Evolutionary conservation across 2,329 filamentous ascomycete species (phyloP), one percentile per base, ranked within the genome.

Genomic region (Mycosphaerella sp.): DNA sequence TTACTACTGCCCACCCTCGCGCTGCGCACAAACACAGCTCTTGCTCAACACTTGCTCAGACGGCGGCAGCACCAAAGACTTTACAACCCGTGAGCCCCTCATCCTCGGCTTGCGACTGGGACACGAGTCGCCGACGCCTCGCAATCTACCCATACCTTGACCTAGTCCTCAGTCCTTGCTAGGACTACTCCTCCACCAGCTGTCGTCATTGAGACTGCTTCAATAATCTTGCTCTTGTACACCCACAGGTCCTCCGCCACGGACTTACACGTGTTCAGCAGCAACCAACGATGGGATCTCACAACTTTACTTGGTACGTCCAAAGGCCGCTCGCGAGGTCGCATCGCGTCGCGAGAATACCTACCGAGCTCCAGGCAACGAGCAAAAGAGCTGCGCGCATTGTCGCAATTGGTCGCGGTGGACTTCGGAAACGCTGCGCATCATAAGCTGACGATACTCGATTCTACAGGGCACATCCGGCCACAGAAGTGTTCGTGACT

Each of bases 401-500:
- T 40, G 27, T 18, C 41, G 27, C 39, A 43, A 21, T 37, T 43
- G 30, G 46, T 18, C 39, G 39, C 39, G 46, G 40, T 42, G 41
- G 41, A 27, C 16, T n/a, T 40, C 49, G 37, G 30, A 28, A 39
- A 25, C 9, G 40, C 32, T 42, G 64, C 60, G 30, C 35, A 46
- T 39, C 21, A n/a, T n/a, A 42, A 39, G 46, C 54, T 55, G 55
- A 56, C 53, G 30, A 13, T 21, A 39, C 54, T 54, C 47, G 53
- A 45, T 55, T 21, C 18, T 21, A 50, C 41, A 50, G 47, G 67
- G 41, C 45, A 36, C 84, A 93, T 70, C 76, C 82, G 63, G 90
- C 87, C 68, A 79, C 84, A 61, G 86, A 94, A 68, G 91, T 97
- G 70, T 91, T 86, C 71, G 93, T 97, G 63, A 97, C 91, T 36